phyloP scores from a whole-genome alignment of 257 asterid species.

The Plectranthus barbatus region DNA sequence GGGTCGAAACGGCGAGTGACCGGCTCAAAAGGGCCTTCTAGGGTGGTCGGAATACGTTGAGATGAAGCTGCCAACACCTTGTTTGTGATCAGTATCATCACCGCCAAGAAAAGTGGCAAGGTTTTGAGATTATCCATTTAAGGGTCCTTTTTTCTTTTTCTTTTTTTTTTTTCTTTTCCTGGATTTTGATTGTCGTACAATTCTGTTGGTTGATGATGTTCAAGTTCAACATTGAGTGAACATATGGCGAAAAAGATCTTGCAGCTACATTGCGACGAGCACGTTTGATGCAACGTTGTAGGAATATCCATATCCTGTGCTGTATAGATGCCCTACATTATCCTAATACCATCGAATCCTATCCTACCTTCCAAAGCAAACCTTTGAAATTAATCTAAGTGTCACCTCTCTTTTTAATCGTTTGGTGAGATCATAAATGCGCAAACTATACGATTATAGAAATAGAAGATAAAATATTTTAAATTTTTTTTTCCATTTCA shows the following conservation, averaged over 20 bases:
- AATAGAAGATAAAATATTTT: no score
- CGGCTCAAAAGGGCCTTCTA: constrained; percentile 77
- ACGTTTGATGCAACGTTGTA: no score
- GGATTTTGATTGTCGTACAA: not conserved
- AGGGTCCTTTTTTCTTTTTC: not conserved
- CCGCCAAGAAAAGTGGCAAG: not conserved
- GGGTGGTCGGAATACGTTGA: constrained; percentile 46
- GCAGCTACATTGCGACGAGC: not conserved
- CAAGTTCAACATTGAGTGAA: not conserved
- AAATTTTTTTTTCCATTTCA: no score
- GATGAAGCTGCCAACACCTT: constrained; percentile 7
- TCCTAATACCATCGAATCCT: not conserved
- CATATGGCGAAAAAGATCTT: not conserved
- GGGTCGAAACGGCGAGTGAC: constrained; percentile 48
- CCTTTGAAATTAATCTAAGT: no score
- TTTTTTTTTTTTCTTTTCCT: not conserved
- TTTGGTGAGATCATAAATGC: no score
- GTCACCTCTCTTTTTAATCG: no score
- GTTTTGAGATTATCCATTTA: constrained; percentile 21
- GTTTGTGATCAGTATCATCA: not conserved
- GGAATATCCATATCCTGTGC: not conserved
- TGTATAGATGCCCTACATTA: not conserved
- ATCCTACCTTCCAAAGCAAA: no score
- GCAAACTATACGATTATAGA: no score
- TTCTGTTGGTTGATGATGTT: not conserved